These are phyloP conservation scores for Aspergillus uvarum DNA, from an alignment of 2,329 filamentous ascomycete species.

Conservation along the genomic window DNA sequence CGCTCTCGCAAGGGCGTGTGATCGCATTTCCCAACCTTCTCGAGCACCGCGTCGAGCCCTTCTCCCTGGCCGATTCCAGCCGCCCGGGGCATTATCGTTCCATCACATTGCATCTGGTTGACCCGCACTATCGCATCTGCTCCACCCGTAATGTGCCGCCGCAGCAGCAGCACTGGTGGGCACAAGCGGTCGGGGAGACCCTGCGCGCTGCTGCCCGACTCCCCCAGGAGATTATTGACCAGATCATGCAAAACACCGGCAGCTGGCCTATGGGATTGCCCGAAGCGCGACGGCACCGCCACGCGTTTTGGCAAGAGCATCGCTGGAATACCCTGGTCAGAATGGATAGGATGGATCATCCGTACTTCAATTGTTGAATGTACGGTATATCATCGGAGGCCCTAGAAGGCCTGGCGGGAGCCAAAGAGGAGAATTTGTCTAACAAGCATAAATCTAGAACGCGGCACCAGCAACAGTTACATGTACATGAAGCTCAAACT, in stretches of 20 bases:
- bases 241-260: neutral
- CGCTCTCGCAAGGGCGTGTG: conserved; percentile 1
- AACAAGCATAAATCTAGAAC: neutral
- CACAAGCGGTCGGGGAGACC: neutral
- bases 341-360: neutral
- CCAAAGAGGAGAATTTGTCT: neutral
- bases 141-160: conserved; percentile 13
- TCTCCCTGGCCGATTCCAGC: neutral
- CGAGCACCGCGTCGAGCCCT: conserved; percentile 6
- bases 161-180: conserved; percentile 13
- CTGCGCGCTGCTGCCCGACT: neutral
- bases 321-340: neutral
- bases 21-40: conserved; percentile 10
- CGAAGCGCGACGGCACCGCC: neutral
- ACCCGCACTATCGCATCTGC: conserved; percentile 9
- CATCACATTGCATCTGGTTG: conserved; percentile 9
- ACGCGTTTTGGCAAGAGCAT: neutral
- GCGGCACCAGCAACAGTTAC: neutral
- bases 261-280: neutral
- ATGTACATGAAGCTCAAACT: neutral
- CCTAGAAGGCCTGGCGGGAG: neutral
- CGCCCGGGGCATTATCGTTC: conserved; percentile 8
- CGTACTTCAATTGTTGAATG: neutral
- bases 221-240: neutral
- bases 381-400: neutral